Conservation (phyloP, 306 rosid species). For the Castanopsis chinensis region DNA sequence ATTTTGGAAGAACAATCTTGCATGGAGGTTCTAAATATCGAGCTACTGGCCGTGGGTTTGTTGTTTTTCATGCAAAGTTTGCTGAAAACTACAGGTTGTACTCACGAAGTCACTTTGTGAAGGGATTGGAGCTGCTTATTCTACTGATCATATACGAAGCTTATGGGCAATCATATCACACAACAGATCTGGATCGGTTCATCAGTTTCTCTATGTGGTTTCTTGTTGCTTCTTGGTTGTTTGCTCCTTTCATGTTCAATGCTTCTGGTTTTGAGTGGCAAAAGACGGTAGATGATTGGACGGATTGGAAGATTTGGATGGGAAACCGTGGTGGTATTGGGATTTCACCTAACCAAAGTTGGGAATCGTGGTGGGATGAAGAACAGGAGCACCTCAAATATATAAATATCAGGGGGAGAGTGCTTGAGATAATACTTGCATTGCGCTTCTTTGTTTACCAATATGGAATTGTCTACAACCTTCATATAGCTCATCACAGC, state of each 20-base stretch:
- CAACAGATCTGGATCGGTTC: slow-evolving; percentile 62
- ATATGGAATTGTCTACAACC: slow-evolving; percentile 91
- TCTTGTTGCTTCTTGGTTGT: slow-evolving; percentile 88
- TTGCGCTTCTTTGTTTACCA: slow-evolving; percentile 86
- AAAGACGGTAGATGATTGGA: slow-evolving; percentile 96
- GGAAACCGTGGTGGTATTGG: slow-evolving; percentile 98
- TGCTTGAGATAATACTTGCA: slow-evolving; percentile 76
- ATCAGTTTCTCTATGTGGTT: slow-evolving; percentile 91
- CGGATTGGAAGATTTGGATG: slow-evolving; percentile 99
- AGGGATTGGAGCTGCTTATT: slow-evolving; percentile 81
- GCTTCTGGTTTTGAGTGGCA: slow-evolving; percentile 99
- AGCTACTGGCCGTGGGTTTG: slow-evolving; percentile 94
- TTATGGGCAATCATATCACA: slow-evolving; percentile 63
- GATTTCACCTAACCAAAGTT: slow-evolving; percentile 70
- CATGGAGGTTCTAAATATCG: slow-evolving; percentile 97
- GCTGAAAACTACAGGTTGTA: slow-evolving; percentile 88
- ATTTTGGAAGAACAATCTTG: slow-evolving; percentile 86
- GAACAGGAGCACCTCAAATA: slow-evolving; percentile 87
- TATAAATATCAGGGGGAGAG: slow-evolving; percentile 72
- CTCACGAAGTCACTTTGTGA: slow-evolving; percentile 93
- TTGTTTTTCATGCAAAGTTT: slow-evolving; percentile 90
- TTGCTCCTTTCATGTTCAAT: slow-evolving; percentile 90
- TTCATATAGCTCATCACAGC: slow-evolving; percentile 67
- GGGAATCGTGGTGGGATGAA: slow-evolving; percentile 99
- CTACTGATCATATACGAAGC: slow-evolving; percentile 65